Evolutionary conservation across 768 basidiomycete species (phyloP).

Genomic region (Mycena vulgaris): DNA sequence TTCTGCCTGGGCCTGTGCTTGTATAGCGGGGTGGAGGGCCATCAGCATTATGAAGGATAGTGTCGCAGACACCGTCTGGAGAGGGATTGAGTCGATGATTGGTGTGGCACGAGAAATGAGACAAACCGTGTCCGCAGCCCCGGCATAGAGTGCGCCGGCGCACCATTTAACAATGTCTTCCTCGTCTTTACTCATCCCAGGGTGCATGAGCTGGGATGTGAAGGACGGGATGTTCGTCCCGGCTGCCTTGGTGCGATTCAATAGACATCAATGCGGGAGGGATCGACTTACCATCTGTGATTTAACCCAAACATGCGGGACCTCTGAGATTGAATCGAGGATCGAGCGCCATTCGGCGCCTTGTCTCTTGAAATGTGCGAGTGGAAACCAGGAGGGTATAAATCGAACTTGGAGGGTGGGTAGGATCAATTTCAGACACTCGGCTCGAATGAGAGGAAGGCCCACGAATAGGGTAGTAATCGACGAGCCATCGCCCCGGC

Average conservation of each 20-base stretch:
- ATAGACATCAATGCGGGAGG: background rate
- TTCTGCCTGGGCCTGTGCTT: conserved; percentile 56
- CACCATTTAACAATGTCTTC: conserved; percentile 67
- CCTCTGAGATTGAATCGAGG: conserved; percentile 52
- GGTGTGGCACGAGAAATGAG: background rate
- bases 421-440: background rate
- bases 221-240: conserved; percentile 59
- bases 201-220: conserved; percentile 56
- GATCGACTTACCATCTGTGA: conserved; percentile 54
- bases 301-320: conserved; percentile 63
- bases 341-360: conserved; percentile 58
- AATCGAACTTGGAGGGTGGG: conserved; percentile 56
- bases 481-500: conserved; percentile 62
- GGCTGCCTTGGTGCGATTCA: conserved; percentile 42
- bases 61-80: conserved; percentile 64
- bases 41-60: conserved; percentile 65
- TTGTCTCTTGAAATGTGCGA: conserved; percentile 63
- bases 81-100: conserved; percentile 14
- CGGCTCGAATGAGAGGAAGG: background rate
- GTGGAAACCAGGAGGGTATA: conserved; percentile 67
- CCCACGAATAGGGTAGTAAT: conserved; percentile 58
- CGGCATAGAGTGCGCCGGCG: conserved; percentile 66
- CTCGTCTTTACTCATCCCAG: conserved; percentile 49
- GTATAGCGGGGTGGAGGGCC: conserved; percentile 61
- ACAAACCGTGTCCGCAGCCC: conserved; percentile 61